Percentiles rank a stretch among this genome's conserved stretches.
Evolutionary conservation across 2,329 filamentous ascomycete species (phyloP).

Genomic region (Alternaria conjuncta): DNA sequence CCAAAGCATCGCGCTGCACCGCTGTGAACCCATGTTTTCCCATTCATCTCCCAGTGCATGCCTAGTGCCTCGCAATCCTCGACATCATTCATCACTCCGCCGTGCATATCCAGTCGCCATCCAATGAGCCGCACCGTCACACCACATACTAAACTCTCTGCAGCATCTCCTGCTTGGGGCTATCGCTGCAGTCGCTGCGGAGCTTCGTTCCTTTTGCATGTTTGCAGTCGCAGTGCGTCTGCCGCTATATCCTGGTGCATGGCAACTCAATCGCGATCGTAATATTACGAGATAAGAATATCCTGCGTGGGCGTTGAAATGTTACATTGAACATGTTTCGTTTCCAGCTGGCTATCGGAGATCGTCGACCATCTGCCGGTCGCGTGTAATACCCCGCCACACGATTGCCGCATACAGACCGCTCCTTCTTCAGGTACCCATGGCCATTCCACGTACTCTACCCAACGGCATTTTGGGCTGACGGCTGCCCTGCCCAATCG

Average conservation of each 20-base stretch:
- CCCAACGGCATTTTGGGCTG: slow-evolving; percentile 19
- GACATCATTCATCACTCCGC: slow-evolving; percentile 9
- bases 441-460: not conserved
- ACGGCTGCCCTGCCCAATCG: slow-evolving; percentile 34
- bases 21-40: slow-evolving; percentile 36
- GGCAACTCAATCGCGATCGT: not conserved
- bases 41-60: slow-evolving; percentile 36
- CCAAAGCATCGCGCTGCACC: slow-evolving; percentile 36
- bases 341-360: not conserved
- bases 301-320: not conserved
- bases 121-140: slow-evolving; percentile 31
- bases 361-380: slow-evolving; percentile 15
- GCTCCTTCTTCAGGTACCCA: slow-evolving; percentile 15
- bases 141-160: slow-evolving; percentile 26
- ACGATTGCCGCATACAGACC: slow-evolving; percentile 19
- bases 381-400: slow-evolving; percentile 19
- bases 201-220: slow-evolving; percentile 18
- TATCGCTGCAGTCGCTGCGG: slow-evolving; percentile 20
- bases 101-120: slow-evolving; percentile 1
- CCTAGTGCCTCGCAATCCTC: slow-evolving; percentile 21
- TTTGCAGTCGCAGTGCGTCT: slow-evolving; percentile 20
- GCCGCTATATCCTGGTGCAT: slow-evolving; percentile 3
- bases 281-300: slow-evolving; percentile 21
- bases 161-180: slow-evolving; percentile 28
- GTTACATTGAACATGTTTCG: slow-evolving; percentile 1